phyloP scores from a whole-genome alignment of 257 asterid species.

The Solanum pimpinellifolium region DNA sequence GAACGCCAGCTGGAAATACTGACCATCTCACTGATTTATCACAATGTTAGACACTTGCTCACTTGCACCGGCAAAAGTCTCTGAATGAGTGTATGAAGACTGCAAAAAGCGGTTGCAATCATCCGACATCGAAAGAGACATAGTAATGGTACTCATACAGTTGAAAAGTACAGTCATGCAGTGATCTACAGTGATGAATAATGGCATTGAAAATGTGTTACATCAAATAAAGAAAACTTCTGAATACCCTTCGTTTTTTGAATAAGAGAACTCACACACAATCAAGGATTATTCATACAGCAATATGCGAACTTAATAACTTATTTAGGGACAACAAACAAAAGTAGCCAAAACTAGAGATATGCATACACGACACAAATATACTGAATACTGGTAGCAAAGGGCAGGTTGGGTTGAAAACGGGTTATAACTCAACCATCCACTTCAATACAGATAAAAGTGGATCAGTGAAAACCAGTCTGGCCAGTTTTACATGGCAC shows the following conservation, averaged over 20 bases:
- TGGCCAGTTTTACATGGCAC: not conserved
- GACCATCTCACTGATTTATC: not conserved
- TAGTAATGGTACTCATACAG: not conserved
- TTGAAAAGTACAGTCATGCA: not conserved
- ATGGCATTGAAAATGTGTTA: not conserved
- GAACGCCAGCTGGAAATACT: not conserved
- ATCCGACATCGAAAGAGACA: not conserved
- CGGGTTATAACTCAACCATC: not conserved
- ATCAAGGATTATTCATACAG: not conserved
- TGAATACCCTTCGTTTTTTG: not conserved
- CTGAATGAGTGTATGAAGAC: not conserved
- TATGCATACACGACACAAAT: not conserved
- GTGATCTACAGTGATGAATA: not conserved
- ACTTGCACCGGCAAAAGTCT: not conserved
- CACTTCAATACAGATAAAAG: not conserved
- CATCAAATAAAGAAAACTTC: not conserved
- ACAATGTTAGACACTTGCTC: not conserved
- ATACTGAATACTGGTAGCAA: not conserved
- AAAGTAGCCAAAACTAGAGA: not conserved
- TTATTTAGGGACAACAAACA: not conserved
- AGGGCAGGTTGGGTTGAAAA: not conserved
- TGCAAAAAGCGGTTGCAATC: not conserved
- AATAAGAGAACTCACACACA: not conserved
- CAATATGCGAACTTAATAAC: not conserved
- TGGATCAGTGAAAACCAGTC: not conserved